Conservation (phyloP, 306 rosid genomes). For the Medicago ruthenica region DNA sequence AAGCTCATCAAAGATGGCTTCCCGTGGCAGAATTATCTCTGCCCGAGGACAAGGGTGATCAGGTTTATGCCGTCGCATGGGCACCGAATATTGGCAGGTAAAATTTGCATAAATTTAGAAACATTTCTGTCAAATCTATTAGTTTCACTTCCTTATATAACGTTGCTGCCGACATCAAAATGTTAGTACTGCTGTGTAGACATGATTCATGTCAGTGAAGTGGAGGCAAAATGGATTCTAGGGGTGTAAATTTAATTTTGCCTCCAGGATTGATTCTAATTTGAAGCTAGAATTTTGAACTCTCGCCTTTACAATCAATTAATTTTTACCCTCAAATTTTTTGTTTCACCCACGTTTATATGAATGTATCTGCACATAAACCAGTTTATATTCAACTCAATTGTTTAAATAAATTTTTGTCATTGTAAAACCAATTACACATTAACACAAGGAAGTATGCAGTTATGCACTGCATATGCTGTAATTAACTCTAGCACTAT, state of each 20-base stretch:
- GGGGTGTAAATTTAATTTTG: too few species aligned
- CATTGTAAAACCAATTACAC: too few species aligned
- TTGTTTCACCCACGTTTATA: too few species aligned
- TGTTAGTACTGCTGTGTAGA: slow-evolving; percentile 18
- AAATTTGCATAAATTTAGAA: slow-evolving; percentile 30
- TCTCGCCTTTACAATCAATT: too few species aligned
- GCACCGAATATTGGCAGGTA: slow-evolving; percentile 97
- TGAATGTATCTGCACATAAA: too few species aligned
- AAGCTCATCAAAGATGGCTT: slow-evolving; percentile 97
- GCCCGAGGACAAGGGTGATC: slow-evolving; percentile 68
- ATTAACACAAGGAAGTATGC: slow-evolving; percentile 18
- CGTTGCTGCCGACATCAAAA: slow-evolving; percentile 21
- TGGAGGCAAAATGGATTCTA: too few species aligned
- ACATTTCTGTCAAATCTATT: slow-evolving; percentile 10
- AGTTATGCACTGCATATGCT: neutral
- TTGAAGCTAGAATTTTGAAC: too few species aligned
- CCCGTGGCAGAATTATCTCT: slow-evolving; percentile 91
- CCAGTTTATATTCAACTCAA: neutral
- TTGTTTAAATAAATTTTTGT: too few species aligned
- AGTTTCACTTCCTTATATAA: neutral
- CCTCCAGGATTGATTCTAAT: too few species aligned
- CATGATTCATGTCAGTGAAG: slow-evolving; percentile 8
- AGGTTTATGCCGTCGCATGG: slow-evolving; percentile 84
- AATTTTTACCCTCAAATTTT: too few species aligned
- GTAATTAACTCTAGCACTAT: slow-evolving; percentile 5